These are phyloP conservation scores for Malbranchea zuffiana DNA, from an alignment of 2,329 filamentous ascomycete species.

Conservation along the genomic window DNA sequence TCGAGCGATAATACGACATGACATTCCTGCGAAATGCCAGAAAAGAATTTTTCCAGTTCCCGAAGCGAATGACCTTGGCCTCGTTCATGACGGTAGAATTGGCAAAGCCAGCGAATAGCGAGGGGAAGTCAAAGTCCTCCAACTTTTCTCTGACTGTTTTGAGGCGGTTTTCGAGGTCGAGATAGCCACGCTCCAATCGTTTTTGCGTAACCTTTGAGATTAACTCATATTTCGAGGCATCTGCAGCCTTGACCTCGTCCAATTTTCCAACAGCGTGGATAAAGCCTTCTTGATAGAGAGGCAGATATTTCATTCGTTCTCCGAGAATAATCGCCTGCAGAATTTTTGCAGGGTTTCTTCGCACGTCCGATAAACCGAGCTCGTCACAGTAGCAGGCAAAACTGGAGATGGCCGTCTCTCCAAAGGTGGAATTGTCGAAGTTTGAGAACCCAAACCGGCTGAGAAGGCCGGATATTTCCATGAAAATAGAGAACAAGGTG, in stretches of 20 bases:
- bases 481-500: constrained; percentile 50
- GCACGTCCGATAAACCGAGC: constrained; percentile 64
- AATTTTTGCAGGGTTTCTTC: constrained; percentile 74
- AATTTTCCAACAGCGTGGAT: constrained; percentile 81
- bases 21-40: constrained; percentile 62
- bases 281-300: constrained; percentile 84
- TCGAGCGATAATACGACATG: constrained; percentile 56
- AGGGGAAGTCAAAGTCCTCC: constrained; percentile 84
- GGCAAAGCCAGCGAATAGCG: constrained; percentile 76
- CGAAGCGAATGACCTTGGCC: constrained; percentile 69
- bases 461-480: constrained; percentile 49
- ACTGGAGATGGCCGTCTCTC: constrained; percentile 45
- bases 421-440: constrained; percentile 52
- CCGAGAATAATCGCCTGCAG: constrained; percentile 81
- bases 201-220: constrained; percentile 63
- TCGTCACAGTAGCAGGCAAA: constrained; percentile 59
- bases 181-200: constrained; percentile 67
- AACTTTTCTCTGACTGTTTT: constrained; percentile 60
- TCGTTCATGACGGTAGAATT: constrained; percentile 69
- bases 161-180: constrained; percentile 66
- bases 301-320: constrained; percentile 70
- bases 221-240: constrained; percentile 57
- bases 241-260: constrained; percentile 58
- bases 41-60: constrained; percentile 69
- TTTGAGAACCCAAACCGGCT: constrained; percentile 51